These are phyloP conservation scores for Alternaria rosae DNA, from an alignment of 2,329 filamentous ascomycete genomes.

Conservation along the genomic window DNA sequence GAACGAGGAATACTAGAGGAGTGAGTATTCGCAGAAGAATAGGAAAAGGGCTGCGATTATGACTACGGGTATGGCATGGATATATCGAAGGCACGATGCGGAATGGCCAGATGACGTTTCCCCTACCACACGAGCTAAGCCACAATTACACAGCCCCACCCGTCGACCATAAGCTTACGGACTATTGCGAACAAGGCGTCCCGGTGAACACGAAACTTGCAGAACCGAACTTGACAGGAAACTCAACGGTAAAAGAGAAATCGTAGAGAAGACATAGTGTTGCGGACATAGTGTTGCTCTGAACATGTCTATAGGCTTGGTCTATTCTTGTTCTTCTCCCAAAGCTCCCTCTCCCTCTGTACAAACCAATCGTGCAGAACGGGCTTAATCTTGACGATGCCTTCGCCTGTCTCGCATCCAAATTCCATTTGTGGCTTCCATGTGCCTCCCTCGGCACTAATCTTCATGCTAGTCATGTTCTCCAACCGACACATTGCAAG, in stretches of 20 bases:
- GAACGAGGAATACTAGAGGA: not conserved
- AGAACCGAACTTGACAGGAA: not conserved
- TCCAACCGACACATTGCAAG: slow-evolving; percentile 86
- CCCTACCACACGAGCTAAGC: slow-evolving; percentile 19
- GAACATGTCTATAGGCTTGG: slow-evolving; percentile 14
- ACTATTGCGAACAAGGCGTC: not conserved
- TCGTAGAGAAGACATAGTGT: not conserved
- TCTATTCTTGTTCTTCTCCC: slow-evolving; percentile 40
- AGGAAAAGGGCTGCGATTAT: not conserved
- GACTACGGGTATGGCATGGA: not conserved
- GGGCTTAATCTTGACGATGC: slow-evolving; percentile 56
- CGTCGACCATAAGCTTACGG: slow-evolving; percentile 3
- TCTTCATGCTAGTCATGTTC: slow-evolving; percentile 81
- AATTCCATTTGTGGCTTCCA: slow-evolving; percentile 66
- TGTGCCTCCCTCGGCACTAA: slow-evolving; percentile 71
- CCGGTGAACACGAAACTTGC: not conserved
- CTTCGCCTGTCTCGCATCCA: slow-evolving; percentile 31
- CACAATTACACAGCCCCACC: slow-evolving; percentile 34
- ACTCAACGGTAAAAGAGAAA: not conserved
- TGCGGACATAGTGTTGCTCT: not conserved
- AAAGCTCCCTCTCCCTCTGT: slow-evolving; percentile 46
- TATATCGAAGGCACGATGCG: not conserved
- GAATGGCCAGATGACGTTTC: slow-evolving; percentile 8
- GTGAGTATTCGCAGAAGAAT: not conserved
- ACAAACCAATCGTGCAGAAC: slow-evolving; percentile 82